Percentiles rank a stretch among this genome's conserved stretches.
Conservation (phyloP, 371 early-diverging fungal genomes). For the Neoconidiobolus thromboides region DNA sequence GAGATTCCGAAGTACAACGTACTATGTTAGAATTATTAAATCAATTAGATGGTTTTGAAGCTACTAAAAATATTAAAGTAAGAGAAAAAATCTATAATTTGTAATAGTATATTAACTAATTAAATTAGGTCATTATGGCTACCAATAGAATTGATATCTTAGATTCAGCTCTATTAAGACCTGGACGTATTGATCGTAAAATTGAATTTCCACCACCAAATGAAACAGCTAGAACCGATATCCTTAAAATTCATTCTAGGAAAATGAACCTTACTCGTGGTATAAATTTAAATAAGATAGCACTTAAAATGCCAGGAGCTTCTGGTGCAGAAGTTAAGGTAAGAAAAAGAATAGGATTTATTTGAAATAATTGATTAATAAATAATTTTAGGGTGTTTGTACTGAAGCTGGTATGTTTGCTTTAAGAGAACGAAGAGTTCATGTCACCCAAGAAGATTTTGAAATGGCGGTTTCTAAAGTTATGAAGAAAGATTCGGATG, state of each 20-base stretch:
- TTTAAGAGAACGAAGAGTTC: constrained; percentile 92
- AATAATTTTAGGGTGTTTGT: constrained; percentile 49
- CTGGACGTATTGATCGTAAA: constrained; percentile 98
- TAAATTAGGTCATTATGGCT: constrained; percentile 87
- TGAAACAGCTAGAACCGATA: constrained; percentile 91
- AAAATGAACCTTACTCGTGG: constrained; percentile 99
- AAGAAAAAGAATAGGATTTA: too few relatives aligned
- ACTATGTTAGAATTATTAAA: constrained; percentile 99
- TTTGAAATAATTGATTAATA: too few relatives aligned
- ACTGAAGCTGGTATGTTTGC: constrained; percentile 99
- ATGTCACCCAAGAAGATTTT: constrained; percentile 99
- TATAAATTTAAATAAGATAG: constrained; percentile 92
- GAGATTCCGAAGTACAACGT: constrained; percentile 98
- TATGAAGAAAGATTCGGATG: constrained; percentile 96
- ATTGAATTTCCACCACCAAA: constrained; percentile 99
- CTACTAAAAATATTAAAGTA: constrained; percentile 91
- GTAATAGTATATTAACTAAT: too few relatives aligned
- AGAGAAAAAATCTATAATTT: too few relatives aligned
- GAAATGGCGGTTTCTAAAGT: constrained; percentile 99
- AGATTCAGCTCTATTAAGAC: constrained; percentile 92
- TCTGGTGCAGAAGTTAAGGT: constrained; percentile 97
- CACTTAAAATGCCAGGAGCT: constrained; percentile 85
- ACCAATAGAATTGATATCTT: constrained; percentile 99
- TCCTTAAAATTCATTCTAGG: constrained; percentile 98
- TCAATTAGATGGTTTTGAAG: constrained; percentile 99